Conservation (phyloP, 257 asterid genomes). For the Cordia subcordata region DNA sequence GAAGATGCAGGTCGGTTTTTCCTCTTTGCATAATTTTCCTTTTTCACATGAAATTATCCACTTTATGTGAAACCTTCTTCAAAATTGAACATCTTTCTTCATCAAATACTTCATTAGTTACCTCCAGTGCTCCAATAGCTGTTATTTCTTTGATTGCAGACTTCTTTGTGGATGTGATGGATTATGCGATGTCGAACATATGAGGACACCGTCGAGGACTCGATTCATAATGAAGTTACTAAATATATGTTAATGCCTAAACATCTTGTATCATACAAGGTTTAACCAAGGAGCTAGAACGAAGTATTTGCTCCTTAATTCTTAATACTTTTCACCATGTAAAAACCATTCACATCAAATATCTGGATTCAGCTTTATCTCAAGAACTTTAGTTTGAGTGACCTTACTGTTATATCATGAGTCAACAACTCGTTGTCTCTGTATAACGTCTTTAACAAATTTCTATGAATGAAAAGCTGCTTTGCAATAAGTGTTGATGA, state of each 20-base stretch:
- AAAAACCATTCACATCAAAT: too few relatives aligned
- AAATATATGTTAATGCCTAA: not conserved
- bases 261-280: not conserved
- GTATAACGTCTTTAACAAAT: not conserved
- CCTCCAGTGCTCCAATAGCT: not conserved
- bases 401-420: constrained; percentile 3
- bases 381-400: not conserved
- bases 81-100: too few relatives aligned
- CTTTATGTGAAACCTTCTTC: not conserved
- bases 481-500: too few relatives aligned
- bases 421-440: constrained; percentile 29
- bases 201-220: constrained; percentile 11
- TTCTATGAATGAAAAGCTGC: not conserved
- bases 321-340: too few relatives aligned
- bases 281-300: not conserved
- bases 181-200: constrained; percentile 29
- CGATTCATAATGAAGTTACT: not conserved
- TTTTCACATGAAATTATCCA: not conserved
- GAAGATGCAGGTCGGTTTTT: constrained; percentile 52
- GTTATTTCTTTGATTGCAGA: constrained; percentile 15
- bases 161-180: constrained; percentile 36
- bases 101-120: too few relatives aligned
- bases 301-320: not conserved
- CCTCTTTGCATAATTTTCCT: not conserved
- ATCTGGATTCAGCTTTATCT: too few relatives aligned